Percentiles rank a stretch among this genome's conserved stretches.
Evolutionary conservation across 257 asterid species (phyloP).

Genomic region (Solanum paucissectum): DNA sequence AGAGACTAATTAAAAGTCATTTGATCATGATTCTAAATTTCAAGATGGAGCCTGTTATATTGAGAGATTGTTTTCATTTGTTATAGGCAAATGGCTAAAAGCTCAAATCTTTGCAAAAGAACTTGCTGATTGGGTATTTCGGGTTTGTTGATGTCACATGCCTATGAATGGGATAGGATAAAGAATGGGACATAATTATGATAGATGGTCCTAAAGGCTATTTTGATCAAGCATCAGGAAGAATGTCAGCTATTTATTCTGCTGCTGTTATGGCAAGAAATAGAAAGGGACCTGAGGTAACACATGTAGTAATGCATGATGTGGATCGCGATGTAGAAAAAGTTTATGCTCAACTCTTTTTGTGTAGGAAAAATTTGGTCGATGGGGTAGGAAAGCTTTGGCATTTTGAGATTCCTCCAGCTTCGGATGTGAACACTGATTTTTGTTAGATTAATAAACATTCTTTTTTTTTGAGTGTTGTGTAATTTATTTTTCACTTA

Average conservation of each 20-base stretch:
- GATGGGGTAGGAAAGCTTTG: conserved; percentile 51
- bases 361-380: conserved; percentile 53
- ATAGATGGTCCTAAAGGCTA: conserved; percentile 87
- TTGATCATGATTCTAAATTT: no score
- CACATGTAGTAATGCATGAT: conserved; percentile 77
- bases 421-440: not conserved
- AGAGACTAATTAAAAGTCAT: no score
- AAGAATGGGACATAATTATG: conserved; percentile 87
- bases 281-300: conserved; percentile 45
- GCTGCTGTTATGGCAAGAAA: conserved; percentile 87
- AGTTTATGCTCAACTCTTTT: conserved; percentile 48
- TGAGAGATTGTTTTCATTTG: no score
- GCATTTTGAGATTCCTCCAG: conserved; percentile 69
- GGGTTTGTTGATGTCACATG: no score
- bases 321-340: conserved; percentile 76
- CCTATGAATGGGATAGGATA: conserved; percentile 7
- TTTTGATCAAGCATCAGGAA: conserved; percentile 68
- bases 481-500: not conserved
- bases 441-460: conserved; percentile 30
- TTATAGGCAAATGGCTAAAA: no score
- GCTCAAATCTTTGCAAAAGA: no score
- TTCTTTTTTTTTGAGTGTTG: not conserved
- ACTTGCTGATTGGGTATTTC: no score
- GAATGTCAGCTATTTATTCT: conserved; percentile 89
- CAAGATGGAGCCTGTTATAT: no score